A percentile compares a stretch with the other conserved stretches of the same genome.
These are phyloP conservation scores for Wallacemonas rigidus DNA, from an alignment of 208 protist species.

Conservation along the genomic window DNA sequence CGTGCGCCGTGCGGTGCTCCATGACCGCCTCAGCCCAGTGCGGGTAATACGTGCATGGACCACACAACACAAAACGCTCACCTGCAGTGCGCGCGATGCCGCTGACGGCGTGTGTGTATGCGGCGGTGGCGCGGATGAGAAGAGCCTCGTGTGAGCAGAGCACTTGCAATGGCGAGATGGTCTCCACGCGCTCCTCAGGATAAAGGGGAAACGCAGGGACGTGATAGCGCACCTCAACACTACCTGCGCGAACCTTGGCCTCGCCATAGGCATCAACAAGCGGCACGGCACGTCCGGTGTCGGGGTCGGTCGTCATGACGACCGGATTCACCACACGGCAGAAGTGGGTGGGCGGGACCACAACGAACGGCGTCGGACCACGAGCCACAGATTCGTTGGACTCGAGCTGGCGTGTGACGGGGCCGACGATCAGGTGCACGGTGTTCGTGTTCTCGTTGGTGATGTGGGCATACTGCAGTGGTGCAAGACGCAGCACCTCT, in stretches of 20 bases:
- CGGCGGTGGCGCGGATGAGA: slow-evolving; percentile 53
- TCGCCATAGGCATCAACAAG: slow-evolving; percentile 70
- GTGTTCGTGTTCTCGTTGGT: slow-evolving; percentile 66
- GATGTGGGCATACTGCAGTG: slow-evolving; percentile 78
- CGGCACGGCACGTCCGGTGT: slow-evolving; percentile 24
- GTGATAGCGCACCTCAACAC: slow-evolving; percentile 80
- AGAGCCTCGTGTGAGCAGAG: slow-evolving; percentile 53
- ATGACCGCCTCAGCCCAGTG: slow-evolving; percentile 60
- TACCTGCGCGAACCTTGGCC: slow-evolving; percentile 80
- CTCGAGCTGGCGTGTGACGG: slow-evolving; percentile 38
- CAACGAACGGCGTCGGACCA: slow-evolving; percentile 49
- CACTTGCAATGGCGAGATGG: slow-evolving; percentile 57
- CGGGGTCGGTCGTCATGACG: slow-evolving; percentile 5
- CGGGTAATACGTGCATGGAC: slow-evolving; percentile 78
- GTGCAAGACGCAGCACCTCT: slow-evolving; percentile 49
- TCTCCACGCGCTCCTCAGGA: slow-evolving; percentile 79
- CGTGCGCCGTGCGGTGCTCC: slow-evolving; percentile 33
- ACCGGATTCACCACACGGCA: slow-evolving; percentile 64
- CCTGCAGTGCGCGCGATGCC: slow-evolving; percentile 36
- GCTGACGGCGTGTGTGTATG: slow-evolving; percentile 40
- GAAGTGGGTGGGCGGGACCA: slow-evolving; percentile 59
- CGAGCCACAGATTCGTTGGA: slow-evolving; percentile 51
- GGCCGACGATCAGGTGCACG: slow-evolving; percentile 65
- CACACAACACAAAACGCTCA: slow-evolving; percentile 56
- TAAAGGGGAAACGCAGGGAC: slow-evolving; percentile 91